Evolutionary conservation across 2,329 filamentous ascomycete species (phyloP).

Genomic region (Fusarium brevicatenulatum): DNA sequence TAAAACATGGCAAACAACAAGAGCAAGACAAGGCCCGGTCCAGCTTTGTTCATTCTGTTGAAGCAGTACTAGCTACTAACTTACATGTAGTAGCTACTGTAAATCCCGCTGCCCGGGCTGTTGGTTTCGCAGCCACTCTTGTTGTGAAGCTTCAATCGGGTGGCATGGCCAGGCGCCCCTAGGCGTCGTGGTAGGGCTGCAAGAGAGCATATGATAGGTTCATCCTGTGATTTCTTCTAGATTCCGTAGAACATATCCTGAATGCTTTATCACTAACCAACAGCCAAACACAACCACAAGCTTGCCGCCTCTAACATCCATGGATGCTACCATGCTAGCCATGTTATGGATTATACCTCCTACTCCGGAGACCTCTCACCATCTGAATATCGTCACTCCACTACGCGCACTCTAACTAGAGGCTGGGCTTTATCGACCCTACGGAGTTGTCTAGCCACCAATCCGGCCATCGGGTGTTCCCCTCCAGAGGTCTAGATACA

Average conservation of each 20-base stretch:
- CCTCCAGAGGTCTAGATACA: slow-evolving; percentile 8
- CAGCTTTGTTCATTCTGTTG: slow-evolving; percentile 12
- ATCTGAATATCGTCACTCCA: not conserved
- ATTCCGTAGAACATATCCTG: slow-evolving; percentile 6
- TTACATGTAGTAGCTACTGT: not conserved
- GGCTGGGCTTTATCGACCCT: slow-evolving; percentile 34
- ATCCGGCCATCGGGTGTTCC: slow-evolving; percentile 25
- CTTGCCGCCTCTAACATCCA: not conserved
- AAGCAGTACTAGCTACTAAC: not conserved
- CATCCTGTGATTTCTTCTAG: not conserved
- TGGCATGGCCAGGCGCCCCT: slow-evolving; percentile 7
- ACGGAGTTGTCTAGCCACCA: slow-evolving; percentile 26
- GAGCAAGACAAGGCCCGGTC: not conserved
- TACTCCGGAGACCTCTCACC: not conserved
- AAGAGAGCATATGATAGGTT: slow-evolving; percentile 18
- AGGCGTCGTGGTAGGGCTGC: slow-evolving; percentile 11
- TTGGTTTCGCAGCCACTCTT: slow-evolving; percentile 23
- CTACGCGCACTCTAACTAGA: slow-evolving; percentile 5
- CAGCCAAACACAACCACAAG: not conserved
- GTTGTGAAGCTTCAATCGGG: slow-evolving; percentile 13
- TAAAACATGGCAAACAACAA: not conserved
- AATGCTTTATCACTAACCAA: not conserved
- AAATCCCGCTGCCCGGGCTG: slow-evolving; percentile 20
- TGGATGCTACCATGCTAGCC: not conserved
- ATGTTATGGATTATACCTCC: not conserved